Base-by-base conservation (phyloP, 1,284 basidiomycete species). In the Blastosporella zonata region DNA sequence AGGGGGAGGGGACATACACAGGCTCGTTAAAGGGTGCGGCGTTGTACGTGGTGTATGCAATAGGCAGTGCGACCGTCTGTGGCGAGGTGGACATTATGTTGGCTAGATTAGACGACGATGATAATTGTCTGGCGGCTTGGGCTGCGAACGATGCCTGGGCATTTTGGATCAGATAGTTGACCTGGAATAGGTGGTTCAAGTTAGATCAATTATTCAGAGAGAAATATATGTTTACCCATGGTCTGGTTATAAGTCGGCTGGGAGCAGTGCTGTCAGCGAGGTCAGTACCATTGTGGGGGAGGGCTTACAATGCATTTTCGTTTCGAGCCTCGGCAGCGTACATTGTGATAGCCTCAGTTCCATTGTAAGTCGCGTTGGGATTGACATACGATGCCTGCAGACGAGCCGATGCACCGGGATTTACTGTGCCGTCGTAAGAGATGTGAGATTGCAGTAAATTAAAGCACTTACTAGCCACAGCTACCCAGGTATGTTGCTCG, bases 271-370 rank as follows among this genome's bases (percentile, higher is more conserved):
- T 6, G n/a, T 33, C 31, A 12, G 36, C 22, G 3, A 37, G 20
- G 5, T 35, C 7, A 35, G 18, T 2, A 20, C 18, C 36, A 2
- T 20, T 20, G 6, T 3, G 20, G 9, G 2, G 36, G 20, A 37
- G 12, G n/a, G 62, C 72, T 46, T 53, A 82, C 80, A 72, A 82
- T 6, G 70, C 74, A 35, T 77, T 77, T 55, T 73, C 71, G 43
- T 70, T 71, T 18, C 71, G 58, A 8, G 67, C 71, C 53, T 73
- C 71, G 1, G 52, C 56, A 1, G 55, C 68, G 27, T 63, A 67
- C 6, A 60, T 62, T 1, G 67, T 69, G 4, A 73, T 60, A 2
- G 65, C 69, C 8, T 22, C 36, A 9, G 36, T 12, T 21, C 36
- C 36, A 22, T 37, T 37, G 21, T 37, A 37, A 37, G 18, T 21